Base-by-base conservation (phyloP, 2,329 filamentous ascomycete genomes). In the Cytospora paraplurivora region DNA sequence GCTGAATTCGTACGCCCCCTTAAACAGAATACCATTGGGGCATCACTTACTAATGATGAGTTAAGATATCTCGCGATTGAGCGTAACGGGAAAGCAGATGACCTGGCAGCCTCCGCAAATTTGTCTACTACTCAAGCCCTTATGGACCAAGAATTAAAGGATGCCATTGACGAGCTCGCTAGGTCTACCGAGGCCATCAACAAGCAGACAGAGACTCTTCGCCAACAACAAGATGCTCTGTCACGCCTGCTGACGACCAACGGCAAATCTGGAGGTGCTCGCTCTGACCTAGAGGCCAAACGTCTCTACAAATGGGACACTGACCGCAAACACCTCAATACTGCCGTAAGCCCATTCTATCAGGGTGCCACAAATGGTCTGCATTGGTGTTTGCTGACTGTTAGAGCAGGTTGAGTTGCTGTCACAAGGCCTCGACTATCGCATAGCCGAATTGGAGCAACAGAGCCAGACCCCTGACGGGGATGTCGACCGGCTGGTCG, bases 181-280 rank as follows among this genome's bases (percentile, higher is more conserved):
- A 78, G 78, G 44, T 90, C 88, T 1, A 91, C 89, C 0, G 81
- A 81, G 19, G 82, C 81, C 19, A 89, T 91, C 34, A 80, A 84
- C 66, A 83, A 83, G 72, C 88, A 91, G 70, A 87, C 82, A 34
- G 84, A 86, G 70, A 78, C 82, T 0, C 72, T 92, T 19, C 81
- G 82, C 62, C 78, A 82, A 57, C 88, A 92, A 72, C 84, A 85
- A 65, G 82, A 85, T 68, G 86, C 87, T 11, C 72, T 91, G 59
- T 79, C 80, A 38, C 73, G 84, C 32, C 77, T 85, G 68, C 76
- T 82, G 5, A 80, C 80, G 57, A 81, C 72, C 52, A 75, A 75
- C 61, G 74, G 75, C 4, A 76, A 76, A 32, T 68, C 67, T 21
- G 64, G 64, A 19, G 72, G 76, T 27, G 71, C 73, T 34, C 74